These are phyloP conservation scores for Lipomyces lipofer DNA, from an alignment of 805 yeast genomes.

Conservation along the genomic window DNA sequence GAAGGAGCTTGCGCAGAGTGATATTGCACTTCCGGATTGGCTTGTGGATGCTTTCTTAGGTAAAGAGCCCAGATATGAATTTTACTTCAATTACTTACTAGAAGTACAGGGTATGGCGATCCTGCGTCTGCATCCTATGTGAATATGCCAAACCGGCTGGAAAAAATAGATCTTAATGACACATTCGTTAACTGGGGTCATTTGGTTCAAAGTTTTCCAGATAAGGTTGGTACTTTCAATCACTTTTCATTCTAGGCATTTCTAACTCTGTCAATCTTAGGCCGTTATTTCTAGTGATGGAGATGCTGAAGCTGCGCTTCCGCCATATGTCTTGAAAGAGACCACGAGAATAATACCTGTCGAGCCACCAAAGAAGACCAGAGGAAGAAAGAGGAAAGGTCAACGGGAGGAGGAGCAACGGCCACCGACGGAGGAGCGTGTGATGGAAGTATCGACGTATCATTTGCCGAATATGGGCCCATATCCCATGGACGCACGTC, in stretches of 20 bases:
- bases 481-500: conserved; percentile 17
- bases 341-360: not conserved
- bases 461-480: conserved; percentile 29
- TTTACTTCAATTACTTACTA: too few species aligned
- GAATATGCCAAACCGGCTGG: conserved; percentile 13
- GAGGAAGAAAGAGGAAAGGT: conserved; percentile 8
- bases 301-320: conserved; percentile 13
- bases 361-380: not conserved
- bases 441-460: conserved; percentile 20
- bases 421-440: conserved; percentile 7
- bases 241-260: too few species aligned
- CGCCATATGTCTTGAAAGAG: conserved; percentile 20
- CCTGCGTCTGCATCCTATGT: conserved; percentile 28
- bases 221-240: too few species aligned
- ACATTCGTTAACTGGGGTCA: conserved; percentile 35
- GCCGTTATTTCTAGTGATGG: conserved; percentile 13
- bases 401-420: conserved; percentile 2
- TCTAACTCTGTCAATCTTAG: too few species aligned
- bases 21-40: conserved; percentile 41
- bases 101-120: conserved; percentile 40
- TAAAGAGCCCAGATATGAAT: too few species aligned
- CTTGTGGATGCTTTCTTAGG: conserved; percentile 39
- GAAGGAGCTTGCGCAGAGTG: conserved; percentile 13
- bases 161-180: conserved; percentile 33
- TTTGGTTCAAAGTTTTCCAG: conserved; percentile 28